phyloP scores from a whole-genome alignment of 1,139 yeast genomes.

The Suhomyces anneliseae region DNA sequence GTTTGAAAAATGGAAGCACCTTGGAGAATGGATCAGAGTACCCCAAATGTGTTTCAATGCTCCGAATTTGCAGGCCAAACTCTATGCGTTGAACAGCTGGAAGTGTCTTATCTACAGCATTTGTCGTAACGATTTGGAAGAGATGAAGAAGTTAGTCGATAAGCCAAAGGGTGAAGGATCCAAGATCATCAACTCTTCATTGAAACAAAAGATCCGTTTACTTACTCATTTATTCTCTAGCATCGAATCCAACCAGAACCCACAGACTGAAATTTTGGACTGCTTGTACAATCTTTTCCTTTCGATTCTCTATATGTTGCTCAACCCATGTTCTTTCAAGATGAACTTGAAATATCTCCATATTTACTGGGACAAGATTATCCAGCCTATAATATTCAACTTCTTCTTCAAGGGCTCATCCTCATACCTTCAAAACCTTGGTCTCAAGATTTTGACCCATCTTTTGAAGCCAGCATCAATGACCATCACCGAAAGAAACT shows the following conservation, averaged over 20 bases:
- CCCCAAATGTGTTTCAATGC: slow-evolving; percentile 33
- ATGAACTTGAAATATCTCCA: slow-evolving; percentile 27
- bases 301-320: slow-evolving; percentile 33
- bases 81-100: slow-evolving; percentile 38
- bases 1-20: slow-evolving; percentile 35
- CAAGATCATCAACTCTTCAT: slow-evolving; percentile 17
- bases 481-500: slow-evolving; percentile 23
- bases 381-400: slow-evolving; percentile 32
- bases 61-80: slow-evolving; percentile 25
- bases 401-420: slow-evolving; percentile 34
- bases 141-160: slow-evolving; percentile 21
- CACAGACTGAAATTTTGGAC: slow-evolving; percentile 27
- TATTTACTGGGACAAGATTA: slow-evolving; percentile 41
- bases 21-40: slow-evolving; percentile 36
- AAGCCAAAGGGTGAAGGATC: slow-evolving; percentile 12
- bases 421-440: slow-evolving; percentile 28
- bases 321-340: slow-evolving; percentile 24
- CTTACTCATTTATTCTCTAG: slow-evolving; percentile 30
- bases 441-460: slow-evolving; percentile 23
- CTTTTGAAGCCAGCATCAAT: slow-evolving; percentile 23
- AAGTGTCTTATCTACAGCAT: slow-evolving; percentile 37
- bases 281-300: slow-evolving; percentile 32
- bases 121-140: slow-evolving; percentile 34
- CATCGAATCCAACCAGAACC: slow-evolving; percentile 22
- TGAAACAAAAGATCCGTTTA: slow-evolving; percentile 30